Conservation (phyloP, 1,139 yeast species). For the Hanseniaspora uvarum region DNA sequence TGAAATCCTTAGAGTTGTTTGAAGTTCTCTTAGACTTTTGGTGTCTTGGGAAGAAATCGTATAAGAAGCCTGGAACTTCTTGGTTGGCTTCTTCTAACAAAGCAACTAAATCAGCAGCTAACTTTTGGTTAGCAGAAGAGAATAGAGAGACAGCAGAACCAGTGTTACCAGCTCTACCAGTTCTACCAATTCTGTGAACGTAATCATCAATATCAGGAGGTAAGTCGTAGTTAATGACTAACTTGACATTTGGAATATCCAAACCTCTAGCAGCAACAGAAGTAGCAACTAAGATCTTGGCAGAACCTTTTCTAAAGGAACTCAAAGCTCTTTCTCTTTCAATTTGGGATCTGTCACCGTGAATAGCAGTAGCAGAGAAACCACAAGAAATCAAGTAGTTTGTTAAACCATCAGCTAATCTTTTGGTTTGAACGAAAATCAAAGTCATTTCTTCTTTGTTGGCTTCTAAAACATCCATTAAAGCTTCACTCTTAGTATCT, state of each 20-base stretch:
- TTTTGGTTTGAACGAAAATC: slow-evolving; percentile 94
- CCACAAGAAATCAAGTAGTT: slow-evolving; percentile 82
- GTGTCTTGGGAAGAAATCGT: slow-evolving; percentile 67
- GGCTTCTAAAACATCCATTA: slow-evolving; percentile 77
- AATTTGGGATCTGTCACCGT: slow-evolving; percentile 95
- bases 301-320: slow-evolving; percentile 50
- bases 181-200: slow-evolving; percentile 99
- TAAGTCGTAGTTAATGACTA: slow-evolving; percentile 91
- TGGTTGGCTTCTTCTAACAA: slow-evolving; percentile 92
- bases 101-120: slow-evolving; percentile 79
- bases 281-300: slow-evolving; percentile 71
- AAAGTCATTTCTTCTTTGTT: slow-evolving; percentile 61
- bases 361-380: slow-evolving; percentile 96
- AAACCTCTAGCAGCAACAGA: slow-evolving; percentile 97
- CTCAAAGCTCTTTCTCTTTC: slow-evolving; percentile 94
- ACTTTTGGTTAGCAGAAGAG: slow-evolving; percentile 87
- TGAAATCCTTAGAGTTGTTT: slow-evolving; percentile 44
- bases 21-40: slow-evolving; percentile 56
- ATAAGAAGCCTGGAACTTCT: slow-evolving; percentile 85
- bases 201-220: slow-evolving; percentile 97
- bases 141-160: slow-evolving; percentile 98
- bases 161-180: slow-evolving; percentile 99
- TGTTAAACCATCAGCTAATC: slow-evolving; percentile 94
- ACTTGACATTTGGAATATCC: slow-evolving; percentile 97
- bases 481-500: slow-evolving; percentile 82